Percentiles rank a stretch among this genome's conserved stretches.
These are phyloP conservation scores for Colletotrichum tabaci DNA, from an alignment of 2,329 filamentous ascomycete genomes.

Conservation along the genomic window DNA sequence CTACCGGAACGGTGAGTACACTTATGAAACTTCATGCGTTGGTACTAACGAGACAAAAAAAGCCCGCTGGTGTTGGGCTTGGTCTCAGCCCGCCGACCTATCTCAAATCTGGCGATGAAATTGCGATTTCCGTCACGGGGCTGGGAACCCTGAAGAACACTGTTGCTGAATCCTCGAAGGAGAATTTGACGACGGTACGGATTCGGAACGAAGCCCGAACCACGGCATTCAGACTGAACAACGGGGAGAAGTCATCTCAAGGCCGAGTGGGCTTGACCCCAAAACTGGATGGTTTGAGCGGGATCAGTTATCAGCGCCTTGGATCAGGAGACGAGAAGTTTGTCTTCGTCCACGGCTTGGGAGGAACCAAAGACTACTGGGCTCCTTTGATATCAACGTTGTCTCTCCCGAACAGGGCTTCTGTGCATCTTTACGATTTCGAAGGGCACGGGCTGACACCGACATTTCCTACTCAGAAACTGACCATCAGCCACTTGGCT, in stretches of 20 bases:
- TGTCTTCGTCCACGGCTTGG: constrained; percentile 71
- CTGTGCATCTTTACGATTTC: constrained; percentile 64
- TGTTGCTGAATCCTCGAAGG: constrained; percentile 47
- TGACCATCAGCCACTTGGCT: constrained; percentile 61
- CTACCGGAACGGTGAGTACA: constrained; percentile 55
- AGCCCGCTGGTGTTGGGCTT: constrained; percentile 63
- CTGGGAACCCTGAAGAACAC: constrained; percentile 58
- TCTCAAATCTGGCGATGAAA: constrained; percentile 57
- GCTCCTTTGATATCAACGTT: constrained; percentile 59
- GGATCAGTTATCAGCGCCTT: constrained; percentile 54
- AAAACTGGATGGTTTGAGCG: constrained; percentile 52
- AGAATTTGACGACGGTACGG: constrained; percentile 48
- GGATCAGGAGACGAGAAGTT: constrained; percentile 51
- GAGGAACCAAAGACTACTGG: constrained; percentile 61
- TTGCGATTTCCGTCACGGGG: constrained; percentile 58
- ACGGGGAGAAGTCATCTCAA: constrained; percentile 42
- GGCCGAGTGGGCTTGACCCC: constrained; percentile 50
- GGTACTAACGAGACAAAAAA: background rate
- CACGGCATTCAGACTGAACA: constrained; percentile 27
- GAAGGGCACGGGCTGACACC: constrained; percentile 71
- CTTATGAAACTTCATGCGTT: background rate
- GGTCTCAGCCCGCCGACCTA: constrained; percentile 59
- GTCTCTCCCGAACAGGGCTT: constrained; percentile 49
- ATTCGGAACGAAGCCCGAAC: constrained; percentile 18
- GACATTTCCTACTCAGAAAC: constrained; percentile 58